phyloP scores from a whole-genome alignment of 192 early-diverging fungal genomes.

The Funneliformis geosporum region DNA sequence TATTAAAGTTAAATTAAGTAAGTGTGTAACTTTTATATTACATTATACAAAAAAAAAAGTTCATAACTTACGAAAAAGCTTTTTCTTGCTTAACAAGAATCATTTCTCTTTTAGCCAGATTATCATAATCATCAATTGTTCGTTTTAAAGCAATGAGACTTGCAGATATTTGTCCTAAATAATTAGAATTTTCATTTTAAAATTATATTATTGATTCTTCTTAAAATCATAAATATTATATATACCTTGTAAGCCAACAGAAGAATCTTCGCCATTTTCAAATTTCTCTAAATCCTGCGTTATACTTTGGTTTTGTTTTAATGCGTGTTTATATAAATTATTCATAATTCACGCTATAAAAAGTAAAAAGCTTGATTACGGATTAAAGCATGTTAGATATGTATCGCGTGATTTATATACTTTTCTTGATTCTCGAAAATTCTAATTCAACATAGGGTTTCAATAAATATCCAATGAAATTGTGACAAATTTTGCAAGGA shows the following conservation, averaged over 20 bases:
- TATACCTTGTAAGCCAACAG: constrained; percentile 61
- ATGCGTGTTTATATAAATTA: constrained; percentile 58
- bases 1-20: background rate
- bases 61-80: constrained; percentile 48
- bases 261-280: constrained; percentile 54
- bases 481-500: no score
- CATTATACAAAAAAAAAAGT: background rate
- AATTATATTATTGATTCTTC: no score
- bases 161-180: constrained; percentile 56
- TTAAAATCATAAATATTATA: background rate
- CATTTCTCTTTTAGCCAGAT: constrained; percentile 57
- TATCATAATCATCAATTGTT: constrained; percentile 61
- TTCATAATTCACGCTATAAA: constrained; percentile 43
- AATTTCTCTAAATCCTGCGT: constrained; percentile 57
- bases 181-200: background rate
- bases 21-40: background rate
- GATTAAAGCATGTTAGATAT: no score
- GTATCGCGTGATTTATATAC: no score
- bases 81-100: constrained; percentile 56
- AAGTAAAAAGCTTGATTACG: no score
- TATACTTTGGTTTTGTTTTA: constrained; percentile 57
- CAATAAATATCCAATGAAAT: no score
- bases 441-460: no score
- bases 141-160: constrained; percentile 52
- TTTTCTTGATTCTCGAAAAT: no score